Evolutionary conservation across 2,329 filamentous ascomycete genomes (phyloP), one percentile per base, ranked within the genome.

Genomic region (Rhynchosporium secalis): DNA sequence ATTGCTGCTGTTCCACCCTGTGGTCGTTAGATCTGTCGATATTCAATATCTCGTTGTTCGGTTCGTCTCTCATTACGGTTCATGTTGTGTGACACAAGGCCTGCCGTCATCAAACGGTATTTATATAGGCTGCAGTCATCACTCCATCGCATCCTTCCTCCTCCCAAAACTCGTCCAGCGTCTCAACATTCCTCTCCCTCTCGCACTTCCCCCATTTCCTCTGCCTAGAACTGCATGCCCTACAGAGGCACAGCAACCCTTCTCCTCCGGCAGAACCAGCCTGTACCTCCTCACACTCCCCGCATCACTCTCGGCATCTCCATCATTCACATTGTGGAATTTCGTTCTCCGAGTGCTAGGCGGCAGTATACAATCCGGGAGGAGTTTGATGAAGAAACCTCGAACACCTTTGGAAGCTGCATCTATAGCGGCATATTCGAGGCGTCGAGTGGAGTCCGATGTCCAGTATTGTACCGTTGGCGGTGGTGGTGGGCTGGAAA

Each of bases 381-480:
- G 77, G 7, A 87, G 67, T 83, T 80, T 78, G 71, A 82, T 77
- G 40, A 86, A 70, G 81, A 86, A 88, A 12, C 85, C 86, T 66
- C 81, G 81, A 36, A 88, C 77, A 4, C 86, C 86, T 1, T 79
- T 78, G 41, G 80, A 82, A 1, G 85, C 84, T 0, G 85, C 84
- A 56, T 88, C 86, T 46, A 88, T 88, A 60, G 86, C 86, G 0
- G 85, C 86, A 68, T 88, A 88, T 75, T 88, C 86, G 3, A 87
- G 78, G 10, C 84, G 78, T 3, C 86, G 79, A 0, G 85, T 87
- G 58, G 78, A 79, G 70, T 87, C 83, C 69, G 83, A 87, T 1
- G 85, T 88, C 86, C 86, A 88, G 75, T 88, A 88, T 70, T 87
- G 84, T 1, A 83, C 84, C 2, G 86, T 87, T 67, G 81, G 80